A percentile compares a stretch with the other conserved stretches of the same genome.
phyloP scores from a whole-genome alignment of 176 grass and related monocot species.

The Triticum urartu region DNA sequence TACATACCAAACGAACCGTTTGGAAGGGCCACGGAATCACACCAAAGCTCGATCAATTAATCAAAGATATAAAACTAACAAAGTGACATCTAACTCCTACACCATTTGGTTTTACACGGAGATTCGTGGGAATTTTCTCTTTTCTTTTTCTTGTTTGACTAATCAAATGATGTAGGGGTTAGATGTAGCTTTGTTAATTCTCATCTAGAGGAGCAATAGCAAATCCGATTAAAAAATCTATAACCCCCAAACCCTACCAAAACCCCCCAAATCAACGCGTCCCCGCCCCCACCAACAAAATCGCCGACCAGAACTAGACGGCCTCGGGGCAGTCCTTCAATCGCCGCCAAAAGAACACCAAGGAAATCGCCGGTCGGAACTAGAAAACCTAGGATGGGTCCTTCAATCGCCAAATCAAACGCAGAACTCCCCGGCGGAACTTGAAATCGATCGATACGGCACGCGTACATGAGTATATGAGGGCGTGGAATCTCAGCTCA shows the following conservation, averaged over 20 bases:
- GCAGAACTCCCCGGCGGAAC: background rate
- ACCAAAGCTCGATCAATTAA: background rate
- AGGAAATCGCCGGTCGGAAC: background rate
- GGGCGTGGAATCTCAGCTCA: background rate
- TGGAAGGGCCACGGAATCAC: background rate
- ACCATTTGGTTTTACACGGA: no score
- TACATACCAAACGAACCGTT: background rate
- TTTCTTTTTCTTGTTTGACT: no score
- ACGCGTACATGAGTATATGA: background rate
- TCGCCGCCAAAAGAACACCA: background rate
- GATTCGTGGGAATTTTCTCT: no score
- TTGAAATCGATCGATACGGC: background rate
- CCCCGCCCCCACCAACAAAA: background rate
- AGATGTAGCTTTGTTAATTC: no score
- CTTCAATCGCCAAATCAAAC: background rate
- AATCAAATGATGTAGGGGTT: no score
- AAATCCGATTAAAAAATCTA: background rate
- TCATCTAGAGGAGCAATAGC: no score
- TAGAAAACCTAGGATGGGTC: background rate
- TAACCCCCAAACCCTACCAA: conserved; percentile 15
- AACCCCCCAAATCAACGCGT: background rate
- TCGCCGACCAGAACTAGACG: background rate
- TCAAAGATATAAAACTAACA: background rate
- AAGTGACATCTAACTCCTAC: no score
- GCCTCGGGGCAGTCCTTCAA: background rate